phyloP scores from a whole-genome alignment of 441 rosid genomes.

The Corymbia citriodora region DNA sequence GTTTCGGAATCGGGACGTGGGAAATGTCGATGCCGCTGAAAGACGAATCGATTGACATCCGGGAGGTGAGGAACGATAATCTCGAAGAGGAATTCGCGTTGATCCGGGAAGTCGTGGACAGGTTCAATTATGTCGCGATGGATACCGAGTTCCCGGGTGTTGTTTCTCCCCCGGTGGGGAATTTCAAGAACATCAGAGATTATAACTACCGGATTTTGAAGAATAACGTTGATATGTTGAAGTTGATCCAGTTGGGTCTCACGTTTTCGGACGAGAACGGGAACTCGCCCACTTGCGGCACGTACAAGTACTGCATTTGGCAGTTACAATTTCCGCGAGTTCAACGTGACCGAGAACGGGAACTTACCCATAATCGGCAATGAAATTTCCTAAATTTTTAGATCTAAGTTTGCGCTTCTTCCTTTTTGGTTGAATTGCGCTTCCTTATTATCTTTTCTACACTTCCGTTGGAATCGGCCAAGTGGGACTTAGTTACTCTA shows the following conservation, averaged over 20 bases:
- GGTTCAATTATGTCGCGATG: conserved; percentile 32
- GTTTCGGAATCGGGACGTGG: not conserved
- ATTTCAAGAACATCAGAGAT: conserved; percentile 40
- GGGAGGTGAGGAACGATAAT: conserved; percentile 55
- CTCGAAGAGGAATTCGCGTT: conserved; percentile 40
- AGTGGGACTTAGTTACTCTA: no score
- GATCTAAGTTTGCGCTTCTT: no score
- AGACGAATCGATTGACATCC: conserved; percentile 38
- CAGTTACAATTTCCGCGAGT: conserved; percentile 55
- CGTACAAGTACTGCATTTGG: conserved; percentile 46
- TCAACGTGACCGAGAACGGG: conserved; percentile 31
- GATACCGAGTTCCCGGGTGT: conserved; percentile 59
- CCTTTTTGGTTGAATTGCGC: no score
- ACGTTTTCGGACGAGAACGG: conserved; percentile 43
- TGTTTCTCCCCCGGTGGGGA: conserved; percentile 37
- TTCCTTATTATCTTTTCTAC: no score
- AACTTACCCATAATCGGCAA: no score
- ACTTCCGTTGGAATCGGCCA: no score
- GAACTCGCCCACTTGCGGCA: conserved; percentile 42
- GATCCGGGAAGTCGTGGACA: conserved; percentile 49
- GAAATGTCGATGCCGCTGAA: conserved; percentile 36
- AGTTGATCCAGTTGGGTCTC: conserved; percentile 41
- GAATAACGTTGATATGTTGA: conserved; percentile 43
- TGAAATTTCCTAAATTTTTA: no score
- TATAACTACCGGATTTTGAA: conserved; percentile 39